Evolutionary conservation across 2,329 filamentous ascomycete species (phyloP), one percentile per base, ranked within the genome.

Genomic region (Epichloe scottii): DNA sequence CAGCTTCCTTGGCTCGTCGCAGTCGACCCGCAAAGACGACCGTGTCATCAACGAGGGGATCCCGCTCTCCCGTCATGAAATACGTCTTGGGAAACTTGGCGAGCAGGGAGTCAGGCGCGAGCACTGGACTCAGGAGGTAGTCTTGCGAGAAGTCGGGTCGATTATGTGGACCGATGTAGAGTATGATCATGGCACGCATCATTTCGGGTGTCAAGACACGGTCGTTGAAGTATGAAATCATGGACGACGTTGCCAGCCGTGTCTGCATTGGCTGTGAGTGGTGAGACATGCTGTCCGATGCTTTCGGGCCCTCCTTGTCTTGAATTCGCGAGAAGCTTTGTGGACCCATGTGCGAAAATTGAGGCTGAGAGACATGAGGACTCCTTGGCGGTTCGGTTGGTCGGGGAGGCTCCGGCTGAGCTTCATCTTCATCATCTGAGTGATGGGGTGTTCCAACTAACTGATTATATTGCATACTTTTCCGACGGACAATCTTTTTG

Each of bases 181-280:
- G 75, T 57, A 98, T 95, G 57, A 98, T 95, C 90, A 98, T 97
- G 56, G 90, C 89, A 34, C 93, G 86, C 85, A 97, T 96, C 89
- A 97, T 95, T 67, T 98, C 93, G 0, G 93, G 91, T 0, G 89
- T 91, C 14, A 98, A 76, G 30, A 98, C 87, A 30, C 93, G 85
- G 66, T 98, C 93, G 65, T 95, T 93, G 67, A 96, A 95, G 68
- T 97, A 97, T 0, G 91, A 96, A 37, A 98, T 94, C 81, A 95
- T 95, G n/a, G 85, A 91, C 0, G 89, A 90, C 64, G 91, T 95
- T 15, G 91, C 90, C 10, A 98, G 78, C n/a, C 90, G 82, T 1
- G 93, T 97, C 58, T 79, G 82, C 54, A 95, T 70, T 1, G 78
- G 77, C 53, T 77, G 69, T 0, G 76, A 68, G 45, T 75, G 78